Conservation (phyloP, 208 protist species). For the Acanthamoeba royreba region DNA sequence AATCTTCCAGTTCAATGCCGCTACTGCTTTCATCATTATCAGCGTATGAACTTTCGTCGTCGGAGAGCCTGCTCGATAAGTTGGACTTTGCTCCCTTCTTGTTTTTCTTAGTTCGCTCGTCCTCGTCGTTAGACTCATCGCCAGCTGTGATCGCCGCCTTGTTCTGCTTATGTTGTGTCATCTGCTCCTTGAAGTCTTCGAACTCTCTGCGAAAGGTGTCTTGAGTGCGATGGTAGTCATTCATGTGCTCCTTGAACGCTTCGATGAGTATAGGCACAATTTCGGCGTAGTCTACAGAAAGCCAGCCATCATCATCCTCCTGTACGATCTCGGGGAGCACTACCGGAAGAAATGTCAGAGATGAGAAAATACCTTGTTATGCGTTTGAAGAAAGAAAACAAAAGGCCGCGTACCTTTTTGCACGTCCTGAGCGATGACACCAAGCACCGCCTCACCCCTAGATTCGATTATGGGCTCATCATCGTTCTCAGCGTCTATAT, state of each 20-base stretch:
- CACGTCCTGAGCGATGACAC: conserved; percentile 43
- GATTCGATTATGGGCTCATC: neutral
- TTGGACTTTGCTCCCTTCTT: too few species aligned
- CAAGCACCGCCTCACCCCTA: neutral
- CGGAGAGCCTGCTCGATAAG: neutral
- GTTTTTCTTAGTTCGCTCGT: too few species aligned
- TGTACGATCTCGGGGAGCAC: conserved; percentile 18
- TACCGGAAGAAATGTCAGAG: neutral
- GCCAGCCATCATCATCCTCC: neutral
- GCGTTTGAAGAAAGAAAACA: neutral
- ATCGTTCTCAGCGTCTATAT: neutral
- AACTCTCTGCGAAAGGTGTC: neutral
- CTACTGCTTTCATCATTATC: neutral
- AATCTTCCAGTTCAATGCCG: neutral
- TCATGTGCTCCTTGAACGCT: conserved; percentile 34
- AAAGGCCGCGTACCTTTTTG: neutral
- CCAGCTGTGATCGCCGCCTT: neutral
- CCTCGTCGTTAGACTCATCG: neutral
- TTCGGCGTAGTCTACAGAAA: conserved; percentile 5
- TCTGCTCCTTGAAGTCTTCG: neutral
- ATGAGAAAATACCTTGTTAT: neutral
- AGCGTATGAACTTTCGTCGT: neutral
- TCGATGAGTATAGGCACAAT: neutral
- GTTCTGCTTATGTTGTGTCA: neutral
- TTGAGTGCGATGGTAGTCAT: neutral